Conservation (phyloP, 495 filamentous ascomycete genomes). For the Hapsidospora chrysogenum region DNA sequence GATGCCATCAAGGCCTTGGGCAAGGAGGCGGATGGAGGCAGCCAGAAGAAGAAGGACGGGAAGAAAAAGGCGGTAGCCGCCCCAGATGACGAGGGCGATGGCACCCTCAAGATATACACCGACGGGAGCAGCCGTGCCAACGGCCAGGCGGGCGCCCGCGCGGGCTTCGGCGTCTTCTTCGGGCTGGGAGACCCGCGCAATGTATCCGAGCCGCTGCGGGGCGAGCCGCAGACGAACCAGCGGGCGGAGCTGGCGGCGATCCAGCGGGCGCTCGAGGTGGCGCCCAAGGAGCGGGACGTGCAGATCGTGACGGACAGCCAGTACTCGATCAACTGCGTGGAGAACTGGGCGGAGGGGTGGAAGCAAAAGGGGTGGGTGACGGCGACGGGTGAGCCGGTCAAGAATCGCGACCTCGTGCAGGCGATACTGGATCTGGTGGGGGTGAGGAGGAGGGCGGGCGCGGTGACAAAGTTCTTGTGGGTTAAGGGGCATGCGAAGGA, state of each 20-base stretch:
- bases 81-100: slow-evolving; percentile 30
- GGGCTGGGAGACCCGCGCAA: slow-evolving; percentile 60
- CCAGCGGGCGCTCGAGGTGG: slow-evolving; percentile 61
- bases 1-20: slow-evolving; percentile 44
- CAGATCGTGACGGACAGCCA: slow-evolving; percentile 18
- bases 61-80: slow-evolving; percentile 27
- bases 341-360: slow-evolving; percentile 71
- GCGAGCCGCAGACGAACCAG: slow-evolving; percentile 75
- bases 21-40: slow-evolving; percentile 11
- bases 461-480: slow-evolving; percentile 62
- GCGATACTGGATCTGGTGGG: slow-evolving; percentile 61
- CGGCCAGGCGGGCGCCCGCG: slow-evolving; percentile 50
- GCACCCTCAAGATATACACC: slow-evolving; percentile 51
- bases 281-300: slow-evolving; percentile 27
- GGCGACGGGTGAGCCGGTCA: slow-evolving; percentile 46
- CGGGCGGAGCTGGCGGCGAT: slow-evolving; percentile 87
- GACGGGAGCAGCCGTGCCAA: slow-evolving; percentile 76
- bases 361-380: slow-evolving; percentile 65
- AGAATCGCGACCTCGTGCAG: slow-evolving; percentile 73
- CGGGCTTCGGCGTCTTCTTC: slow-evolving; percentile 83
- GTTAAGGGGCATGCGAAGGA: slow-evolving; percentile 64
- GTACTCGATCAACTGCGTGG: slow-evolving; percentile 85
- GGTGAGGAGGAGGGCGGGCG: slow-evolving; percentile 22
- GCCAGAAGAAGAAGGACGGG: slow-evolving; percentile 12
- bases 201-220: slow-evolving; percentile 63